phyloP scores from a whole-genome alignment of 352 stramenopile genomes.

The Pythium oligandrum region DNA sequence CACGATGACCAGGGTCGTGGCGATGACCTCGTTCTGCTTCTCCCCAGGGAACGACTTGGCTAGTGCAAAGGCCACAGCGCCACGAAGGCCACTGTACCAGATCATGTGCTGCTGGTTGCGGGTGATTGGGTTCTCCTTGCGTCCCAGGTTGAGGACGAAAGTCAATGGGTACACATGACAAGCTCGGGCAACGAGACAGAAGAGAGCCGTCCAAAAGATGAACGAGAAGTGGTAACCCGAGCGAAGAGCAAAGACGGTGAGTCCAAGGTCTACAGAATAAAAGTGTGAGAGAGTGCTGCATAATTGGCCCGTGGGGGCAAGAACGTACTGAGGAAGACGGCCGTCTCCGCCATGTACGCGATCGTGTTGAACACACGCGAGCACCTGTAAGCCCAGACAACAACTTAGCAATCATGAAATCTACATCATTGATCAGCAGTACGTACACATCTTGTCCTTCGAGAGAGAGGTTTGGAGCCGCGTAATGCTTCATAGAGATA shows the following conservation, averaged over 20 bases:
- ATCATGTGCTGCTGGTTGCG: constrained; percentile 92
- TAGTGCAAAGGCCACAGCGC: constrained; percentile 90
- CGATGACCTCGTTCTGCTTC: constrained; percentile 82
- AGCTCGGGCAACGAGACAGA: constrained; percentile 80
- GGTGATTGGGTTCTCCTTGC: constrained; percentile 60
- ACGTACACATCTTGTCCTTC: constrained; percentile 80
- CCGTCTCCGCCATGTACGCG: constrained; percentile 89
- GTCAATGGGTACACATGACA: constrained; percentile 88
- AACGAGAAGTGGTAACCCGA: constrained; percentile 80
- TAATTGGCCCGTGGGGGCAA: neutral
- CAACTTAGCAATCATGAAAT: neutral
- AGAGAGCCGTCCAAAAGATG: constrained; percentile 81
- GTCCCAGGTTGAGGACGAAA: constrained; percentile 57
- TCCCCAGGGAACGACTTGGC: constrained; percentile 88
- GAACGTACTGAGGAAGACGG: constrained; percentile 89
- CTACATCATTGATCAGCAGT: neutral
- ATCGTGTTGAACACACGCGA: constrained; percentile 88
- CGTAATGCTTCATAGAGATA: constrained; percentile 90
- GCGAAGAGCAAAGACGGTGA: constrained; percentile 85
- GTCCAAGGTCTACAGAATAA: constrained; percentile 68
- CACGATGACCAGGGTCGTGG: constrained; percentile 91
- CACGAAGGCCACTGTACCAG: constrained; percentile 92
- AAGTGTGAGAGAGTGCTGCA: neutral
- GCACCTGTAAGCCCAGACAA: constrained; percentile 31
- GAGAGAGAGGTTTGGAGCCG: constrained; percentile 76